phyloP scores from a whole-genome alignment of 139 green algal species.

The Coccomyxa sp. region DNA sequence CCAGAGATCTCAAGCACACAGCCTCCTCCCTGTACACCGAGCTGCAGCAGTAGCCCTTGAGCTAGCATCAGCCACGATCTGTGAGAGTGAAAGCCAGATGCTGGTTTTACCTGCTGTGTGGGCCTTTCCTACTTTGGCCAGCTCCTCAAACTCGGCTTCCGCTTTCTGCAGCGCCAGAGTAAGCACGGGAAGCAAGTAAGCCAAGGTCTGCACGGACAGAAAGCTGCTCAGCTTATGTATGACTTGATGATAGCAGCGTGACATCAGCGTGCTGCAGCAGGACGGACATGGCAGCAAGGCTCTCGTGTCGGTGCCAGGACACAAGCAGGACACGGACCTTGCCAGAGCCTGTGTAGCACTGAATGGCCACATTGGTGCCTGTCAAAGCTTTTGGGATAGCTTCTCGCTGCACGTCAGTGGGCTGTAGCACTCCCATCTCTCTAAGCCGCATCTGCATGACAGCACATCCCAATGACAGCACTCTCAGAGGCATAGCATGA shows the following conservation, averaged over 20 bases:
- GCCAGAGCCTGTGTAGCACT: slow-evolving; percentile 89
- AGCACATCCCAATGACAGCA: neutral
- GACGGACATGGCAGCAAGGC: no score
- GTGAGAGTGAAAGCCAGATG: no score
- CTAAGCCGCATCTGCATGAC: slow-evolving; percentile 40
- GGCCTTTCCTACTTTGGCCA: slow-evolving; percentile 2
- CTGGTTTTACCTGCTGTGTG: no score
- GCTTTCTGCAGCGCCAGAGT: slow-evolving; percentile 51
- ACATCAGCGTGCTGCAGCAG: no score
- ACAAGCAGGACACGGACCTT: slow-evolving; percentile 55
- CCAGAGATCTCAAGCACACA: no score
- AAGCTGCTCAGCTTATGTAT: no score
- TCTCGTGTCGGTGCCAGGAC: no score
- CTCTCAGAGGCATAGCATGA: neutral
- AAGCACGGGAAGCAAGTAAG: slow-evolving; percentile 88
- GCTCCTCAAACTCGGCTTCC: slow-evolving; percentile 27
- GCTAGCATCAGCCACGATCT: no score
- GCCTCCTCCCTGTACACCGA: no score
- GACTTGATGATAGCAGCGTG: neutral
- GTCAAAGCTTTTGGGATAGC: slow-evolving; percentile 62
- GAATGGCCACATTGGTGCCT: slow-evolving; percentile 69
- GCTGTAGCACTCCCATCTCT: slow-evolving; percentile 41
- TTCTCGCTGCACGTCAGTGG: slow-evolving; percentile 67
- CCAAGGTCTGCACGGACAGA: slow-evolving; percentile 71
- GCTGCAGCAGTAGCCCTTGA: no score